These are phyloP conservation scores for Cucumis sativus DNA, from an alignment of 306 rosid genomes.

Conservation along the genomic window Cucumber_9930_V3 NC_026660.2:27578501-27579000, in stretches of 20 bases:
- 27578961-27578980: not conserved
- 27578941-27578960: not conserved
- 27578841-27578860: not conserved
- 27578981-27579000: not conserved
- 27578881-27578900: constrained; percentile 4
- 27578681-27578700: no score
- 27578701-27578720: no score
- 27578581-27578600: no score
- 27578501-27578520: not conserved
- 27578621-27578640: no score
- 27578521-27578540: not conserved
- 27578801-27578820: not conserved
- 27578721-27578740: no score
- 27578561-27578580: not conserved
- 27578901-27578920: constrained; percentile 3
- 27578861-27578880: not conserved
- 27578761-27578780: no score
- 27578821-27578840: not conserved
- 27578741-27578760: no score
- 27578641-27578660: no score
- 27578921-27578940: not conserved
- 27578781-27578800: no score
- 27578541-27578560: not conserved
- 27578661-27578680: no score
- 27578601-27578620: no score